Conservation (phyloP, 2,329 filamentous ascomycete genomes). For the Diaporthe vaccinii region DNA sequence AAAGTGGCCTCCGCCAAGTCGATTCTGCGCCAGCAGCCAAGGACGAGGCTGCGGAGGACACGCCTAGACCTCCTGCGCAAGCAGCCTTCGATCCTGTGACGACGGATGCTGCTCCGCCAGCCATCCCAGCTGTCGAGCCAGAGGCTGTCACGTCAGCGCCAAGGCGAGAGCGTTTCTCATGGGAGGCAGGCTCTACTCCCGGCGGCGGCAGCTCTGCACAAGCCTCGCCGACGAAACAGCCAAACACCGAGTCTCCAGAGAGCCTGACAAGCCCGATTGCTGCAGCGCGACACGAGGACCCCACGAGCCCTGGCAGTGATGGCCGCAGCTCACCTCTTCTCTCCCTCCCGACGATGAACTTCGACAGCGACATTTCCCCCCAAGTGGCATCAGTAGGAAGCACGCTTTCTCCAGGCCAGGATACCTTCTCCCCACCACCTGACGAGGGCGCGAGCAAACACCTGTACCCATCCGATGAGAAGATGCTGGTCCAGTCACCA, state of each 20-base stretch:
- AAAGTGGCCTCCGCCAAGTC: not conserved
- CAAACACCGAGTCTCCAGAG: constrained; percentile 4
- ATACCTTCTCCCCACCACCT: constrained; percentile 40
- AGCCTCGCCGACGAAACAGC: not conserved
- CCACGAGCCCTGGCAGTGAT: constrained; percentile 25
- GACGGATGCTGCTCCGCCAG: not conserved
- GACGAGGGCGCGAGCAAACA: constrained; percentile 38
- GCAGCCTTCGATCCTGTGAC: not conserved
- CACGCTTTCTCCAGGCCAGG: constrained; percentile 40
- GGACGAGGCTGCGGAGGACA: constrained; percentile 2
- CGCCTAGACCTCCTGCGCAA: not conserved
- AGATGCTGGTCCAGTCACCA: constrained; percentile 53
- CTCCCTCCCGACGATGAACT: constrained; percentile 33
- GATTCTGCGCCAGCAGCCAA: not conserved
- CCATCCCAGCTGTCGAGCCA: constrained; percentile 22
- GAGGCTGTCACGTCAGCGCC: constrained; percentile 6
- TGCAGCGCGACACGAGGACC: constrained; percentile 1
- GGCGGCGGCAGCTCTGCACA: constrained; percentile 44
- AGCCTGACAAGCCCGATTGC: not conserved
- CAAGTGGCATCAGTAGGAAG: not conserved
- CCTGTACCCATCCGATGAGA: constrained; percentile 61
- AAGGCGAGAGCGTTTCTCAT: constrained; percentile 55
- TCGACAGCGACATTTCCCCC: constrained; percentile 8
- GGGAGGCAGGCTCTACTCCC: constrained; percentile 51
- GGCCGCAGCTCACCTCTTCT: constrained; percentile 36